These are phyloP conservation scores for Penicillium cataractarum DNA, from an alignment of 495 filamentous ascomycete species.

Conservation along the genomic window DNA sequence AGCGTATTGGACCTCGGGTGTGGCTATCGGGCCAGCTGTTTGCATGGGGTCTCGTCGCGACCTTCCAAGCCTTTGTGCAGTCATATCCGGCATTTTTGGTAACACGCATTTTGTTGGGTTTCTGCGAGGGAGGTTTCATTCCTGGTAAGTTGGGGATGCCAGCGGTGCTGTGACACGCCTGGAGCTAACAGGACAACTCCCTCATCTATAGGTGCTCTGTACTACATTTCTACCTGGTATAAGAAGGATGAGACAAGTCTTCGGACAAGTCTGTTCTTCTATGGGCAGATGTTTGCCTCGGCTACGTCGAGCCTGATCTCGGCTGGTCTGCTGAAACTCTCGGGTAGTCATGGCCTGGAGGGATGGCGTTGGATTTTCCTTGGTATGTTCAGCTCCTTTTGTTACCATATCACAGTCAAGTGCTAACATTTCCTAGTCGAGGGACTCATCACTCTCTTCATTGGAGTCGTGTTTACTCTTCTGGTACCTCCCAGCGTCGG, in stretches of 20 bases:
- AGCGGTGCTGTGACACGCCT: background rate
- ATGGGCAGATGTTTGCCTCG: conserved; percentile 56
- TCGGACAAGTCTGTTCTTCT: conserved; percentile 58
- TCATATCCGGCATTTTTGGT: conserved; percentile 53
- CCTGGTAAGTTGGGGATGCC: conserved; percentile 39
- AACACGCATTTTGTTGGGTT: conserved; percentile 58
- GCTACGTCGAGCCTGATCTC: conserved; percentile 58
- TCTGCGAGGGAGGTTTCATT: conserved; percentile 63
- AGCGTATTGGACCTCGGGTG: conserved; percentile 53
- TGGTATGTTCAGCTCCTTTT: conserved; percentile 27
- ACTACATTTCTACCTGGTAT: conserved; percentile 63
- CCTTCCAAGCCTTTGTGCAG: conserved; percentile 61
- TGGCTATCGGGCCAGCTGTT: conserved; percentile 62
- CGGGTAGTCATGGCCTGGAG: conserved; percentile 49
- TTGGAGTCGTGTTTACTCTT: conserved; percentile 53
- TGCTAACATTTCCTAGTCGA: conserved; percentile 42
- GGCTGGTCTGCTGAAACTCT: conserved; percentile 53
- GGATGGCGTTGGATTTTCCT: conserved; percentile 70
- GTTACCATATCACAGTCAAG: background rate
- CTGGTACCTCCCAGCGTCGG: conserved; percentile 49
- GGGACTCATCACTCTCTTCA: conserved; percentile 56
- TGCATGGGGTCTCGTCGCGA: conserved; percentile 61
- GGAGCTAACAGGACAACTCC: background rate
- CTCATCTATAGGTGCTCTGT: conserved; percentile 50
- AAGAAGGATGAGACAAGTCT: conserved; percentile 58